Conservation (phyloP, 805 yeast genomes). For the Teunomyces barrocoloradensis region DNA sequence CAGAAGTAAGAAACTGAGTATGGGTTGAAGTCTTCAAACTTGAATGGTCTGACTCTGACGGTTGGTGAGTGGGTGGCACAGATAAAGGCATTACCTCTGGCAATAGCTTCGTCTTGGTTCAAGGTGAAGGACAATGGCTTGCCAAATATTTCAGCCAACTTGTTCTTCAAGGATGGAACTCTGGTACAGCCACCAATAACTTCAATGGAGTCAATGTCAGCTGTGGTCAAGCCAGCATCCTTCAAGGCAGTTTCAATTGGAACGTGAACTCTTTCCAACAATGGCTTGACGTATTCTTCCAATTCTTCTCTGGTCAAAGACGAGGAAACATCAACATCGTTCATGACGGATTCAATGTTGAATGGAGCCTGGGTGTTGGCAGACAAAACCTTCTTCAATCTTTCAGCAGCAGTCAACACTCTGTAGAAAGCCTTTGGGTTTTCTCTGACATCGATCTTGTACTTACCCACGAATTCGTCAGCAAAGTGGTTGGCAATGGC, state of each 20-base stretch:
- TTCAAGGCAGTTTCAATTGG: slow-evolving; percentile 83
- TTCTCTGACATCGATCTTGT: slow-evolving; percentile 86
- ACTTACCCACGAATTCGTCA: slow-evolving; percentile 84
- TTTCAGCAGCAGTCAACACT: slow-evolving; percentile 88
- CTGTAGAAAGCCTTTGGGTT: slow-evolving; percentile 96
- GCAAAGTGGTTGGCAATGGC: slow-evolving; percentile 96
- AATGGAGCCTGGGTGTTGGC: slow-evolving; percentile 95
- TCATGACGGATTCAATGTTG: slow-evolving; percentile 93
- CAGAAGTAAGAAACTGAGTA: slow-evolving; percentile 92
- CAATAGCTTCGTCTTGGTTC: slow-evolving; percentile 99
- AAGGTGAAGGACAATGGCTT: slow-evolving; percentile 84
- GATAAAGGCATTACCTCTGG: slow-evolving; percentile 98
- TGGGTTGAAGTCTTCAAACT: slow-evolving; percentile 92
- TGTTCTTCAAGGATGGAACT: slow-evolving; percentile 89
- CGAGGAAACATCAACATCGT: slow-evolving; percentile 93
- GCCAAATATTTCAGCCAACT: slow-evolving; percentile 67
- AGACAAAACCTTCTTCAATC: slow-evolving; percentile 90
- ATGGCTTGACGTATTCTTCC: slow-evolving; percentile 84
- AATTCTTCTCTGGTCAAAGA: slow-evolving; percentile 86
- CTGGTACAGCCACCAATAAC: slow-evolving; percentile 98
- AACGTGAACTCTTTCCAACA: slow-evolving; percentile 67
- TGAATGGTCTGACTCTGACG: slow-evolving; percentile 97
- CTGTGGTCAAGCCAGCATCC: slow-evolving; percentile 69
- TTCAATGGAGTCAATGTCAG: slow-evolving; percentile 86
- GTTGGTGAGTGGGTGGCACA: slow-evolving; percentile 99